These are phyloP conservation scores for Lichtheimia ornata DNA, from an alignment of 371 early-diverging fungal genomes.

Conservation along the genomic window DNA sequence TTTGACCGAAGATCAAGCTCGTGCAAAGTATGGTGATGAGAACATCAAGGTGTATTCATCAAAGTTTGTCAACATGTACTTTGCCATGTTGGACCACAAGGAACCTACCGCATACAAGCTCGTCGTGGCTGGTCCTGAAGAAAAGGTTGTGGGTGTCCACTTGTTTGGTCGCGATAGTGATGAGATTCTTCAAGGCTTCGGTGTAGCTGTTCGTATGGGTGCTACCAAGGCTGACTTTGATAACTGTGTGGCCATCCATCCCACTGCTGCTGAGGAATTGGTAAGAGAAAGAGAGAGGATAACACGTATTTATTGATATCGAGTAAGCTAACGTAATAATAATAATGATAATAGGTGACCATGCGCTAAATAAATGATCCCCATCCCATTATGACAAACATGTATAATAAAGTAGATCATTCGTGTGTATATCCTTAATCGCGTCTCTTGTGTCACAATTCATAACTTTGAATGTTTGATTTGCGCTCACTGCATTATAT, in stretches of 20 bases:
- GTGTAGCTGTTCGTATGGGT: conserved; percentile 85
- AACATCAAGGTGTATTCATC: conserved; percentile 83
- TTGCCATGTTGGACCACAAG: conserved; percentile 86
- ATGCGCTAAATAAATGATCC: conserved; percentile 19
- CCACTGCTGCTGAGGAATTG: conserved; percentile 94
- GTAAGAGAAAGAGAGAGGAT: conserved; percentile 31
- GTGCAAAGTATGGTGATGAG: conserved; percentile 70
- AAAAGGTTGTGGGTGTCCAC: conserved; percentile 96
- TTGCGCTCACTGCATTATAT: neutral
- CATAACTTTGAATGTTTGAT: neutral
- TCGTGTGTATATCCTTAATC: too few relatives aligned
- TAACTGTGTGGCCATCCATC: conserved; percentile 95
- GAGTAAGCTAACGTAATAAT: neutral
- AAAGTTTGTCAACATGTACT: conserved; percentile 92
- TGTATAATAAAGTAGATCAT: too few relatives aligned
- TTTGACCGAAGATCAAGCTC: conserved; percentile 84
- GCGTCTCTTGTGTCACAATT: too few relatives aligned
- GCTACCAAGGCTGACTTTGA: conserved; percentile 96
- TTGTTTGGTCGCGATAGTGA: conserved; percentile 89
- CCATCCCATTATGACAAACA: neutral
- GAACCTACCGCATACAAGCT: conserved; percentile 90
- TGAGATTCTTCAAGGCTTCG: conserved; percentile 94
- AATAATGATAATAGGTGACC: conserved; percentile 21
- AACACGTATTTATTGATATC: neutral
- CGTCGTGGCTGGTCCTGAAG: conserved; percentile 81